Evolutionary conservation across 2,329 filamentous ascomycete genomes (phyloP).

Genomic region (Epichloe baconii): DNA sequence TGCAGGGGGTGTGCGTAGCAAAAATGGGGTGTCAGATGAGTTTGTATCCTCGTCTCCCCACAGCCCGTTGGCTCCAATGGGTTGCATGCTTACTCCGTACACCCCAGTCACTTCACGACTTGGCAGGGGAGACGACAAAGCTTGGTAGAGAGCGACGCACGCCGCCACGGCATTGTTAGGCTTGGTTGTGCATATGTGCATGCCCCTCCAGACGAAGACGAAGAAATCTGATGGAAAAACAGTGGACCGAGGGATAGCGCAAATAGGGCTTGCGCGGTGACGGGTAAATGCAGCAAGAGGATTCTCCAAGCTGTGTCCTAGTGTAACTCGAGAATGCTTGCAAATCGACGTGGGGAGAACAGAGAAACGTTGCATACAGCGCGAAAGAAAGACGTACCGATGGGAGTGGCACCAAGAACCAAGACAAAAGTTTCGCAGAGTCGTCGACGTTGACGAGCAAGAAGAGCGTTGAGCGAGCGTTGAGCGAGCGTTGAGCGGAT

Average conservation of each 20-base stretch:
- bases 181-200: background rate
- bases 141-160: background rate
- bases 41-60: background rate
- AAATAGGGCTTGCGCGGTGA: background rate
- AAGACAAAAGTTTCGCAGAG: background rate
- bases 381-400: conserved; percentile 1
- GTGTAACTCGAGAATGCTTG: background rate
- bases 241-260: background rate
- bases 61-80: background rate
- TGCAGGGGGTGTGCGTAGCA: conserved; percentile 1
- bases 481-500: background rate
- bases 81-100: background rate
- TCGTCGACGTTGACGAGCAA: background rate
- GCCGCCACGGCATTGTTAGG: conserved; percentile 1
- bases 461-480: background rate
- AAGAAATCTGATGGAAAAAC: background rate
- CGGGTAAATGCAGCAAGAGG: background rate
- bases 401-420: background rate
- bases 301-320: background rate
- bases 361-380: background rate
- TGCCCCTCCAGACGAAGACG: background rate
- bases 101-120: background rate
- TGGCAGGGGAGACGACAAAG: background rate
- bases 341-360: background rate
- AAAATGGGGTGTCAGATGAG: background rate